Evolutionary conservation across 345 rosid genomes (phyloP).

Genomic region (Combretum micranthum): DNA sequence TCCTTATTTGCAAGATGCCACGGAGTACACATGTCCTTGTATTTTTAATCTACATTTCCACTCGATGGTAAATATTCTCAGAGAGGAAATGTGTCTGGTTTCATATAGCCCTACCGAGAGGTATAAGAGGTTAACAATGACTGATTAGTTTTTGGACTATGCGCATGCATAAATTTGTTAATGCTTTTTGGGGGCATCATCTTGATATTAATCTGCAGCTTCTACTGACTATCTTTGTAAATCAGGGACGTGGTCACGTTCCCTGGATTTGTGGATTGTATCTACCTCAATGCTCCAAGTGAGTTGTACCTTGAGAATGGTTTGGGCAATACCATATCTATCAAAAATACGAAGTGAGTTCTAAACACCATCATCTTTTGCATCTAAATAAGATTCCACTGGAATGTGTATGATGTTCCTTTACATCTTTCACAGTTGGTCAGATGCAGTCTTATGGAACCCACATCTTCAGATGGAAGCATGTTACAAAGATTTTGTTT

Average conservation of each 20-base stretch:
- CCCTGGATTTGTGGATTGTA: constrained; percentile 89
- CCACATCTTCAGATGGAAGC: constrained; percentile 95
- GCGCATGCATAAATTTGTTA: no score
- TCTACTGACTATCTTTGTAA: constrained; percentile 7
- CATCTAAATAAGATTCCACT: background rate
- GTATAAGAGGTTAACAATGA: no score
- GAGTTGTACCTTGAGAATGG: constrained; percentile 75
- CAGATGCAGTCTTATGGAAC: constrained; percentile 90
- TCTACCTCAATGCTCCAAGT: constrained; percentile 64
- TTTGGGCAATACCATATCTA: constrained; percentile 60
- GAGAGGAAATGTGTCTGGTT: no score
- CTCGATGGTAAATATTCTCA: no score
- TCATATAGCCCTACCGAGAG: no score
- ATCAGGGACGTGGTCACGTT: constrained; percentile 69
- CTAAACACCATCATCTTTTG: background rate
- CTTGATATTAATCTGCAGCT: constrained; percentile 2
- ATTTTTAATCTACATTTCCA: no score
- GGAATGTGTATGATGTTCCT: constrained; percentile 5
- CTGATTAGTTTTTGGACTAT: no score
- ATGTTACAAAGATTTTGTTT: constrained; percentile 80
- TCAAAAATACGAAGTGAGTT: constrained; percentile 63
- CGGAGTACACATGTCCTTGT: no score
- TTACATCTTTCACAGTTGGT: constrained; percentile 52
- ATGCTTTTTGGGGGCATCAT: background rate
- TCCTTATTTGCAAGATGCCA: no score